Base-by-base conservation (phyloP, 495 filamentous ascomycete genomes). In the Trichoderma orchidacearum region DNA sequence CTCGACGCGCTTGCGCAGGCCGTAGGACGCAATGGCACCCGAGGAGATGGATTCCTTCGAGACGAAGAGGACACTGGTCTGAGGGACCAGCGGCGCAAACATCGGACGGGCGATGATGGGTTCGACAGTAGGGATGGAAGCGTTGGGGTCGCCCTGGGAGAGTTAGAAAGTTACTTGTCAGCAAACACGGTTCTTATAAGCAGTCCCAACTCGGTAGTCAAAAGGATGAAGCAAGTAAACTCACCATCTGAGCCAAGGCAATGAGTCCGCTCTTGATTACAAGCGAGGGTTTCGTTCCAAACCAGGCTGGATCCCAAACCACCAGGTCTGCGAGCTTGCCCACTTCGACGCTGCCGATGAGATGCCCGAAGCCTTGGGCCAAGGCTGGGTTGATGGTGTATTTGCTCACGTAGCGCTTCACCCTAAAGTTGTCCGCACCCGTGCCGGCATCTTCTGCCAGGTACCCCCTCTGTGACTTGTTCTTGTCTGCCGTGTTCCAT, bases 401-500 rank as follows among this genome's bases (percentile, higher is more conserved):
- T 71, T 98, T 98, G 74, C 85, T 88, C 31, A 98, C 79, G 67
- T 98, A 98, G 9, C 93, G 70, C 75, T 90, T 96, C 1, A 95
- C 94, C 21, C 93, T 77, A 74, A 88, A 91, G 68, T 98, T 98
- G 63, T 98, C 93, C 0, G 87, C 90, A 9, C 78, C 85, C 0
- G 87, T 87, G 34, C 80, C 87, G 59, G 86, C 78, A 62, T 98
- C 93, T 70, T 95, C 85, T 12, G 75, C 70, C 18, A 98, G 66
- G 1, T 69, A 55, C 0, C 94, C 94, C 6, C 93, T 77, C 71
- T 98, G 93, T 13, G 81, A 63, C 70, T 95, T 96, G 66, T 98
- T 98, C 80, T 98, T 98, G 72, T 95, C 91, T 0, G 93, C 93
- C 2, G 93, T 98, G 69, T 96, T 89, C 93, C 93, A 98, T 0